Conservation (phyloP, 2,329 filamentous ascomycete genomes). For the Ascochyta koolunga region DNA sequence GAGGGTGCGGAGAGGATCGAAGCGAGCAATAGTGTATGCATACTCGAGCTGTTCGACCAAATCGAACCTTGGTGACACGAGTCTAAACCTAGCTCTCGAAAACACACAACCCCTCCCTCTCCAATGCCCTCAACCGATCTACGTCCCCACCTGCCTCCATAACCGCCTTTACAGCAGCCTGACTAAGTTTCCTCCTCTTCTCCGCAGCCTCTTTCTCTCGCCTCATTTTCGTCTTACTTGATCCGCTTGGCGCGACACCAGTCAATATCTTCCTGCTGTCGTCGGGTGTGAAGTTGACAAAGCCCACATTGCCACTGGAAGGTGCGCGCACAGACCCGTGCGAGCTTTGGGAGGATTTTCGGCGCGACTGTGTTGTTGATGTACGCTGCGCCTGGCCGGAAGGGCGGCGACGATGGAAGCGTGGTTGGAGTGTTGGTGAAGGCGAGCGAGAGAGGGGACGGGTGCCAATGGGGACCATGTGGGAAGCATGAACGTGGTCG, state of each 20-base stretch:
- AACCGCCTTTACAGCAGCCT: constrained; percentile 72
- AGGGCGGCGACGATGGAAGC: constrained; percentile 34
- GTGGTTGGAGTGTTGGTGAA: constrained; percentile 32
- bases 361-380: constrained; percentile 3
- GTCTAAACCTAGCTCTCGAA: constrained; percentile 23
- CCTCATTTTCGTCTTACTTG: constrained; percentile 91
- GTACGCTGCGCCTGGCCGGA: constrained; percentile 14
- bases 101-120: constrained; percentile 49
- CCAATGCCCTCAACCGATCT: constrained; percentile 50
- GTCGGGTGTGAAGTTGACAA: constrained; percentile 88
- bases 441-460: constrained; percentile 32
- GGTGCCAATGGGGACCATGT: constrained; percentile 29
- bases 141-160: constrained; percentile 73
- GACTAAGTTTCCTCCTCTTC: constrained; percentile 70
- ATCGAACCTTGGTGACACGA: constrained; percentile 7
- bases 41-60: background rate
- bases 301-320: constrained; percentile 59
- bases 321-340: constrained; percentile 52
- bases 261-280: constrained; percentile 81
- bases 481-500: background rate
- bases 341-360: constrained; percentile 5
- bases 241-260: constrained; percentile 89
- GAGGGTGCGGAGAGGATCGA: background rate
- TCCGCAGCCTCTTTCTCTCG: constrained; percentile 87
- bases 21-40: background rate